A percentile compares a stretch with the other conserved stretches of the same genome.
These are phyloP conservation scores for Sugiyamaella marilandica DNA, from an alignment of 805 yeast genomes.

Conservation along the genomic window DNA sequence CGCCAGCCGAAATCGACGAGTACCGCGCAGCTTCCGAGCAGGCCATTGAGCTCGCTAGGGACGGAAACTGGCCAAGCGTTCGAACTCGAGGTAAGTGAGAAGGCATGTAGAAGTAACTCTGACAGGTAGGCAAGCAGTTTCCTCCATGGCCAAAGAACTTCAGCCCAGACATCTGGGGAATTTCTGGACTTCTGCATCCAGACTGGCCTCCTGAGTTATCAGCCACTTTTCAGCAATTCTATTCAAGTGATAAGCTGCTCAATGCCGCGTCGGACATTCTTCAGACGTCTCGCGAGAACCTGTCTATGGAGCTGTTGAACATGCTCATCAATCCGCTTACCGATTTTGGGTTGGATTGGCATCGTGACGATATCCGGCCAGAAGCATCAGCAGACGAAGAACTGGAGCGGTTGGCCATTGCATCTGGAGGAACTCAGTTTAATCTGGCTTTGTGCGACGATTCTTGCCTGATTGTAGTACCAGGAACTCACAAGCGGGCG, in stretches of 20 bases:
- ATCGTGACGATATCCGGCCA: slow-evolving; percentile 47
- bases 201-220: slow-evolving; percentile 34
- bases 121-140: slow-evolving; percentile 38
- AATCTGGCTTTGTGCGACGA: slow-evolving; percentile 47
- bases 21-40: slow-evolving; percentile 33
- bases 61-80: slow-evolving; percentile 46
- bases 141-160: slow-evolving; percentile 54
- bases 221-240: slow-evolving; percentile 12
- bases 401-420: slow-evolving; percentile 36
- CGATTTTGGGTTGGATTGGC: slow-evolving; percentile 52
- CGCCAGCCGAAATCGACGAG: slow-evolving; percentile 37
- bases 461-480: slow-evolving; percentile 45
- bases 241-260: slow-evolving; percentile 29
- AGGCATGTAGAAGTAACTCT: background rate
- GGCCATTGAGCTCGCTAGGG: slow-evolving; percentile 40
- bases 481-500: slow-evolving; percentile 43
- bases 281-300: slow-evolving; percentile 34
- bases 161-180: slow-evolving; percentile 52
- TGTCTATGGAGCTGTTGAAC: slow-evolving; percentile 47
- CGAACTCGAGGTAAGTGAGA: slow-evolving; percentile 39
- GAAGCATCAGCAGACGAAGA: slow-evolving; percentile 45
- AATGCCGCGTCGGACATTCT: slow-evolving; percentile 41
- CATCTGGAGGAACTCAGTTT: slow-evolving; percentile 48
- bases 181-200: slow-evolving; percentile 46
- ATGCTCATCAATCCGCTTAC: slow-evolving; percentile 51